These are phyloP conservation scores for Cyberlindnera misumaiensis DNA, from an alignment of 805 yeast genomes.

Conservation along the genomic window DNA sequence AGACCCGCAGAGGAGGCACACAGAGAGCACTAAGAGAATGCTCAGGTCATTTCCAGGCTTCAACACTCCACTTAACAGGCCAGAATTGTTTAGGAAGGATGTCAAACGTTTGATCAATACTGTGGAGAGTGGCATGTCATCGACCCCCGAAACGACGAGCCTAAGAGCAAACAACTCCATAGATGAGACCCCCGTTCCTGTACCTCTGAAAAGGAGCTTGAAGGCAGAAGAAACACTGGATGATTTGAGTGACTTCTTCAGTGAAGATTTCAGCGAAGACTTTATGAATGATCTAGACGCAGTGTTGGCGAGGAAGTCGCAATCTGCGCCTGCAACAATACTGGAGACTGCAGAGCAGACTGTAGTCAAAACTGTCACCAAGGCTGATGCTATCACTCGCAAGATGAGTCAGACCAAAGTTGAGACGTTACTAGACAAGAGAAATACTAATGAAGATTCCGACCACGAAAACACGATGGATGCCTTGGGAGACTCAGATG, in stretches of 20 bases:
- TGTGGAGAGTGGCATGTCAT: slow-evolving; percentile 7
- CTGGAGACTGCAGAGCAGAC: background rate
- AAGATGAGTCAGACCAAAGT: background rate
- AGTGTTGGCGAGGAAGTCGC: slow-evolving; percentile 1
- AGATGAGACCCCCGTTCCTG: too few species aligned
- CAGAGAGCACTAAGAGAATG: slow-evolving; percentile 5
- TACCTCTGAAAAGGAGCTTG: too few species aligned
- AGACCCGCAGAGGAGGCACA: slow-evolving; percentile 2
- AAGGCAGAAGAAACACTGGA: slow-evolving; percentile 4
- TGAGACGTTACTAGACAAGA: background rate
- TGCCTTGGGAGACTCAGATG: slow-evolving; percentile 6
- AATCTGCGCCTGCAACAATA: background rate
- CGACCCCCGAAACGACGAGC: slow-evolving; percentile 1
- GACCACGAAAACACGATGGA: background rate
- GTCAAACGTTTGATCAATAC: slow-evolving; percentile 16
- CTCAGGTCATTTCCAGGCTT: slow-evolving; percentile 3
- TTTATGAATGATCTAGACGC: slow-evolving; percentile 14
- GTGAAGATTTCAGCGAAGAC: slow-evolving; percentile 23
- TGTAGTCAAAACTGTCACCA: background rate
- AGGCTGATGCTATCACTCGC: background rate
- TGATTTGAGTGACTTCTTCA: slow-evolving; percentile 17
- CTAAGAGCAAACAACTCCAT: too few species aligned
- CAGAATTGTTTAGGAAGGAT: slow-evolving; percentile 8
- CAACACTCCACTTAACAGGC: slow-evolving; percentile 7
- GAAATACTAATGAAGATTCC: background rate